Base-by-base conservation (phyloP, 176 grass and related monocot species). In the Rhynchospora tenuis region DNA sequence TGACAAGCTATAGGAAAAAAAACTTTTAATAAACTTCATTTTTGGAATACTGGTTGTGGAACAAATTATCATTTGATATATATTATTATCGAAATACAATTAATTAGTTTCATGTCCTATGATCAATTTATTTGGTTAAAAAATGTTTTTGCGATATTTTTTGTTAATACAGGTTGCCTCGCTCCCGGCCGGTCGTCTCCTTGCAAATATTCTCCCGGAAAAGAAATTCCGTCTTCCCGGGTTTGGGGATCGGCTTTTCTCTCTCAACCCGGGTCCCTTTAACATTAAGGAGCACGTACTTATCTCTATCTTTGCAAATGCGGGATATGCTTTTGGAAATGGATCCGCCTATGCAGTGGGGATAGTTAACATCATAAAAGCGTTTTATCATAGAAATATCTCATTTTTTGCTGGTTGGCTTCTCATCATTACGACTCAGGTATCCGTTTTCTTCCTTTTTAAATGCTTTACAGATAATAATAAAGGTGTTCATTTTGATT, bases 241-340 rank as follows among this genome's bases (percentile, higher is more conserved):
- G 16, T 72, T 86, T 12, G 88, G 88, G 2, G 64, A 88, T 63
- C 61, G 75, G 13, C 38, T 69, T 43, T 91, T 90, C 66, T 84
- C 87, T 0, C 62, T 94, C 64, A 94, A 94, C 71, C 92, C 92
- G 7, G 87, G 92, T 0, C 92, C 92, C 6, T 94, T 94, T 87
- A 91, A 94, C 83, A 75, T 91, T 64, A 94, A 94, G 85, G 92
- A 94, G 92, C 92, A 94, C 80, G 92, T 94, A 17, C 87, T 94
- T 19, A 91, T 94, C 0, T 91, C 85, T 48, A 80, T 94, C 78
- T 94, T 94, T 59, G 92, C 92, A 61, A 94, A 94, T 69, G 92
- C 92, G 38, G 92, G 92, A 46, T 62, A 83, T 76, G 87, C 92
- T 59, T 94, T 94, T 81, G 92, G 92, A 4, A 88, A 81, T 29